Base-by-base conservation (phyloP, 345 rosid genomes). In the Gossypium anomalum region DNA sequence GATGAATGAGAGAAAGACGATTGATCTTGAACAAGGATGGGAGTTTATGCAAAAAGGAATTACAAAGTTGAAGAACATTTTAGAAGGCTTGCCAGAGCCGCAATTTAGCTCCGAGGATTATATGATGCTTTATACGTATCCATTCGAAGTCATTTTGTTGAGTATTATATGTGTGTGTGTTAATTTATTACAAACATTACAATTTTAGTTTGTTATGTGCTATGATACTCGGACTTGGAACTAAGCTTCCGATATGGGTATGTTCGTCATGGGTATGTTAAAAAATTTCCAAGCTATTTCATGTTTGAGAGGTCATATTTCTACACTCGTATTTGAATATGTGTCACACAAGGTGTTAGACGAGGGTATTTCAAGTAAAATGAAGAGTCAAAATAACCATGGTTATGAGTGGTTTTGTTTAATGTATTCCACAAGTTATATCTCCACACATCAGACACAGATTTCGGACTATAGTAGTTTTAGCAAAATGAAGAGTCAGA, bases 81-180 rank as follows among this genome's bases (percentile, higher is more conserved):
- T 90, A 38, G 95, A 90, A 72, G 91, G 89, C 48, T 23, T 74
- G 2, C 73, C 77, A 0, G 90, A 87, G 76, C 80, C 81, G 0
- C 85, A 75, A 73, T 88, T 88, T 77, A 86, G 59, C 70, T 75
- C 95, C 0, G 91, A 86, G 53, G 89, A 90, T 34, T 83, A 87
- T 76, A 88, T 87, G 81, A 86, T 82, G 87, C 90, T 88, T 1
- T 90, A 90, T 82, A 87, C 89, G 94, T 88, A 84, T 62, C 63
- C 72, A 29, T 61, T 55, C 13, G 14, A 59, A 70, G 38, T 27
- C 60, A 47, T 65, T 79, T 62, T 51, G 27, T 64, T 34, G 19
- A 57, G 53, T 56, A 20, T 65, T 20, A 1, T 55, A 69, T 79
- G 27, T 8, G 9, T 16, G 41, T 11, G 0, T 55, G 70, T 75